Conservation (phyloP, 352 stramenopile species). For the Phytophthora ramorum region DNA sequence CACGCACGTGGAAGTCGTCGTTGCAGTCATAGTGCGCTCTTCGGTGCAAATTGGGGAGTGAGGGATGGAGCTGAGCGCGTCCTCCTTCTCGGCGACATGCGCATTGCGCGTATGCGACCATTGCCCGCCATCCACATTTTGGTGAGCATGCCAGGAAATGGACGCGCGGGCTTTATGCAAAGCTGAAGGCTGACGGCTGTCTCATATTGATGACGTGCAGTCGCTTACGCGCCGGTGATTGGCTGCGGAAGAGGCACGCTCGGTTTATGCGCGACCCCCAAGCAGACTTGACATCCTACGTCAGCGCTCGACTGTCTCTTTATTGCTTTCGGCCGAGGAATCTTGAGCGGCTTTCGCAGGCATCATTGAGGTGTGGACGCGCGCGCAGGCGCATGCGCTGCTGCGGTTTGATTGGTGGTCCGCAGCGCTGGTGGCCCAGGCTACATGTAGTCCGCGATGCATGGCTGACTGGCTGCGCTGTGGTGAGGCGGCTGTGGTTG, state of each 20-base stretch:
- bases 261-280: constrained; percentile 7
- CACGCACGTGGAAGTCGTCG: constrained; percentile 9
- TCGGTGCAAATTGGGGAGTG: constrained; percentile 29
- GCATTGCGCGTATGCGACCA: constrained; percentile 14
- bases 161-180: not conserved
- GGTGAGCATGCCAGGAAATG: constrained; percentile 1
- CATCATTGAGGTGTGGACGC: constrained; percentile 28
- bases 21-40: constrained; percentile 16
- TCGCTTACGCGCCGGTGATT: constrained; percentile 5
- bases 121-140: constrained; percentile 4
- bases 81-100: constrained; percentile 3
- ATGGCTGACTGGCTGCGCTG: not conserved
- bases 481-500: too few species aligned
- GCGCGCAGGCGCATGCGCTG: constrained; percentile 1
- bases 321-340: not conserved
- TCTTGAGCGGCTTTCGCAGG: constrained; percentile 4
- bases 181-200: constrained; percentile 27
- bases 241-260: not conserved
- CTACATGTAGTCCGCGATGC: not conserved
- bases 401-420: constrained; percentile 5
- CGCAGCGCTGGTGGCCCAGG: not conserved
- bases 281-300: not conserved
- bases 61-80: not conserved
- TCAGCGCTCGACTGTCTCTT: not conserved
- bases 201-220: constrained; percentile 14